phyloP scores from a whole-genome alignment of 139 green algal species.

The Limnomonas spitsbergensis region DNA sequence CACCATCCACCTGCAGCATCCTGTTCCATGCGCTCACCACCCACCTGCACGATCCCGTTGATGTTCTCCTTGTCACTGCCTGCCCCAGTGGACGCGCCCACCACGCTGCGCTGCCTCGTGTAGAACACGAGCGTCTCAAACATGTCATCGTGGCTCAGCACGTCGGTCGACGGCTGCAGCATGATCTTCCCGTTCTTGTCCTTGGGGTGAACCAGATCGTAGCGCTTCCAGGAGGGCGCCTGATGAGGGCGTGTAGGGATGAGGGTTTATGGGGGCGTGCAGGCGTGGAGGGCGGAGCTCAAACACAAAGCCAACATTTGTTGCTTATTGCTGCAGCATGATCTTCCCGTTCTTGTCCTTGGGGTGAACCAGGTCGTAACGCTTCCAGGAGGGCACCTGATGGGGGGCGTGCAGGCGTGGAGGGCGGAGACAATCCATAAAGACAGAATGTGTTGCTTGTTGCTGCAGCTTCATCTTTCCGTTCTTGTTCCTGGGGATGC shows the following conservation, averaged over 20 bases:
- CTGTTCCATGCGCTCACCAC: background rate
- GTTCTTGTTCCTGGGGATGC: no score
- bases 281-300: no score
- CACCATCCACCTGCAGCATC: background rate
- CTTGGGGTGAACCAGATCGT: slow-evolving; percentile 35
- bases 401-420: no score
- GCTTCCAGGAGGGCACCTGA: no score
- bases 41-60: slow-evolving; percentile 40
- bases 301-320: no score
- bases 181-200: slow-evolving; percentile 8
- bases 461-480: no score
- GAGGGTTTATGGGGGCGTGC: background rate
- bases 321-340: no score
- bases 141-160: slow-evolving; percentile 31
- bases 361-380: slow-evolving; percentile 34
- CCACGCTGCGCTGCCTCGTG: slow-evolving; percentile 32
- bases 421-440: no score
- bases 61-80: slow-evolving; percentile 39
- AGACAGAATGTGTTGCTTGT: no score
- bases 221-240: slow-evolving; percentile 22
- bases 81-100: slow-evolving; percentile 27
- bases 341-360: slow-evolving; percentile 13
- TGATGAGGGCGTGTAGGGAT: background rate
- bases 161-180: slow-evolving; percentile 21
- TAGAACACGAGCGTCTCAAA: slow-evolving; percentile 38